Evolutionary conservation across 148 eudicot species (phyloP), one percentile per base, ranked within the genome.

Genomic region (Suaeda aralocaspica): DNA sequence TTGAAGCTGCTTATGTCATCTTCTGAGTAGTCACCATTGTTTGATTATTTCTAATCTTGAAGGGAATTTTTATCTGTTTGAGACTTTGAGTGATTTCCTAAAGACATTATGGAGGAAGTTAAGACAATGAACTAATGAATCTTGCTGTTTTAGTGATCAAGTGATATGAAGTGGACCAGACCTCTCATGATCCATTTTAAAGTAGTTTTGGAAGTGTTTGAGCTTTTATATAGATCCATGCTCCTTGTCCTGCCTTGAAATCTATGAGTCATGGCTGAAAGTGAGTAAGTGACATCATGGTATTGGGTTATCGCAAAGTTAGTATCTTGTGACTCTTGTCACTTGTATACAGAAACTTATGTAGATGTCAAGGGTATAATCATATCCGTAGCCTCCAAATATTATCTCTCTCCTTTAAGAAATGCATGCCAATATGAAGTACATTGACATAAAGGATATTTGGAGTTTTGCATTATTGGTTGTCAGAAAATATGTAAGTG

Each of bases 181-280:
- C n/a, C n/a, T n/a, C n/a, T n/a, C n/a, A n/a, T n/a, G n/a, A n/a
- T n/a, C n/a, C n/a, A n/a, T n/a, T n/a, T n/a, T n/a, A n/a, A n/a
- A n/a, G n/a, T n/a, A n/a, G n/a, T n/a, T n/a, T n/a, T n/a, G n/a
- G n/a, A n/a, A n/a, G n/a, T n/a, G n/a, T n/a, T n/a, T n/a, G n/a
- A n/a, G n/a, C n/a, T n/a, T n/a, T n/a, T n/a, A n/a, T n/a, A n/a
- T n/a, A n/a, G n/a, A n/a, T n/a, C n/a, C n/a, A n/a, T n/a, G n/a
- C n/a, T n/a, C n/a, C n/a, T 59, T 59, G 62, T 58, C 34, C 36
- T 28, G 16, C 62, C n/a, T 58, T 58, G 34, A 19, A 58, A 4
- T 30, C 8, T 30, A 58, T 29, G 62, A 58, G 19, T 34, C 19
- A 29, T 25, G 60, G 13, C 60, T 10, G 33, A 25, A 58, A 26